Base-by-base conservation (phyloP, 2,329 filamentous ascomycete species). In the Claviceps sorghi region DNA sequence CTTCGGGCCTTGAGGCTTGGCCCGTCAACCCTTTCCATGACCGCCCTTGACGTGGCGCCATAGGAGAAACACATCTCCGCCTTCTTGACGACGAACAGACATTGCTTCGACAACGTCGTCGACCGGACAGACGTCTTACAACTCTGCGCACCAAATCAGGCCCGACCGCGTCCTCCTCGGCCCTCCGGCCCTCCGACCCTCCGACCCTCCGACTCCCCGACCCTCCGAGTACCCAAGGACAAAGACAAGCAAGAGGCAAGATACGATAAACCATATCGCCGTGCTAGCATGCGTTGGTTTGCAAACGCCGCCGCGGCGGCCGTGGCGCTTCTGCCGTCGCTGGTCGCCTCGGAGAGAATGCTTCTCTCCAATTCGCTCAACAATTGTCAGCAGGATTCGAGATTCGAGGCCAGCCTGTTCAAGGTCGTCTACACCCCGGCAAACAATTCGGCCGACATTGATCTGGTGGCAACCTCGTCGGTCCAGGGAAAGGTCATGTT, bases 391-490 rank as follows among this genome's bases (percentile, higher is more conserved):
- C 72, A 78, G 51, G 83, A 88, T 67, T 88, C 84, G 40, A 82
- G 80, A 62, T 91, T 95, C 67, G 84, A 84, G 3, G 88, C 88
- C 59, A 88, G 83, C 58, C 76, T 89, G 53, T 94, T 94, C 78
- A 83, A 90, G 60, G 84, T 93, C 64, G 70, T 78, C 57, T 86
- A 84, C 67, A 85, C 81, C 1, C 83, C 84, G 21, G 70, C 75
- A 63, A 90, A 91, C 67, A 75, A 75, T 58, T 80, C 80, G 34
- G 72, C 88, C 51, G 69, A 74, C 51, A 79, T 91, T 67, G 76
- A 86, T 62, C 80, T 94, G 58, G 76, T 84, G 55, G 87, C 86
- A 56, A 81, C 86, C 36, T 90, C 87, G 22, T 73, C 84, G 45
- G 84, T 94, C 57, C 76, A 82, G 58, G 87, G 86, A 58, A 58